Evolutionary conservation across 805 yeast genomes (phyloP), one percentile per base, ranked within the genome.

Genomic region (Metschnikowia colocasiae): DNA sequence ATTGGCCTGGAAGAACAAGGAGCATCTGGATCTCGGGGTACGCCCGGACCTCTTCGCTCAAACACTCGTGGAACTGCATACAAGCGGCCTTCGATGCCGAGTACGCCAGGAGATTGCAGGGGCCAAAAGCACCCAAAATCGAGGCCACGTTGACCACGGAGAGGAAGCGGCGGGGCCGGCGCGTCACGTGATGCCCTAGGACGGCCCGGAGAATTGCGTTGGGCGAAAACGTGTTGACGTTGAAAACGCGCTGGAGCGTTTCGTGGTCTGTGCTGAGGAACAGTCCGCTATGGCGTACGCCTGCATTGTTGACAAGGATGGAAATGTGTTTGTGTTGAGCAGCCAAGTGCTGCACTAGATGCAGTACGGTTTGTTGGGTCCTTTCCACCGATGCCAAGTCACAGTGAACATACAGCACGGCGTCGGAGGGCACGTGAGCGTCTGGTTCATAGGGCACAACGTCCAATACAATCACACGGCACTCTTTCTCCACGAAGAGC

Each of bases 1-100:
- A 57, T 56, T 79, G 83, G 2, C 84, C 84, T 0, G 83, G 81
- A 2, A 69, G 50, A 6, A 78, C 72, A 9, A 74, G 57, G 13
- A 75, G 62, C 25, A 71, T 50, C 4, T 69, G 55, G 3, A 78
- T 55, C 1, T 45, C 41, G 0, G 67, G 58, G 30, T 42, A 40
- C 1, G 48, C 50, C 1, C 39, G 40, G 6, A 69, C 45, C 50
- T 79, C 84, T 36, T 66, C 66, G 3, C 67, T 49, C 25, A 79
- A 45, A 1, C 77, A 66, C 52, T 78, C 82, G 51, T 76, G 74
- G 7, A 75, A 50, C 53, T 70, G 73, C 9, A 68, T 57, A 20
- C 67, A 49, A 0, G 79, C 75, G 1, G 80, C 75, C 49, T 79
- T 79, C 6, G 79, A 64, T 1, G 79, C 78, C 1, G 80, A 65